phyloP scores from a whole-genome alignment of 164 flowering plant species.

The Macadamia tetraphylla region DNA sequence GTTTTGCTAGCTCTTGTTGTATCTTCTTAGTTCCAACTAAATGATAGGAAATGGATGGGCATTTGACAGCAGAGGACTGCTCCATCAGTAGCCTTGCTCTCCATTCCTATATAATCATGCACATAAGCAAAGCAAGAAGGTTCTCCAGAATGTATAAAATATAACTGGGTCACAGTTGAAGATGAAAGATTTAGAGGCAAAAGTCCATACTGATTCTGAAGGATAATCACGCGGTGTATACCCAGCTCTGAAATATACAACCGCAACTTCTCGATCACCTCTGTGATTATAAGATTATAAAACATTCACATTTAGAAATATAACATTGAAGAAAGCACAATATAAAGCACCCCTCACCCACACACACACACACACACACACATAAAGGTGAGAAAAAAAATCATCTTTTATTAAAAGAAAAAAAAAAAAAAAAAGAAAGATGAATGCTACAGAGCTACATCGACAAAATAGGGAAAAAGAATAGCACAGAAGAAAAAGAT shows the following conservation, averaged over 20 bases:
- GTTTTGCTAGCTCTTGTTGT: slow-evolving; percentile 81
- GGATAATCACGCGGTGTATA: slow-evolving; percentile 75
- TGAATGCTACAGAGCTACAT: neutral
- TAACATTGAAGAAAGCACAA: neutral
- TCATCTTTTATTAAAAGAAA: too few species aligned
- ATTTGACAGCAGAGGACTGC: slow-evolving; percentile 66
- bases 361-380: neutral
- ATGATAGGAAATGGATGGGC: slow-evolving; percentile 81
- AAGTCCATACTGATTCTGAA: slow-evolving; percentile 57
- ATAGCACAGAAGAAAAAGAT: neutral
- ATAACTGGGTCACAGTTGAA: neutral
- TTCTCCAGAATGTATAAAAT: neutral
- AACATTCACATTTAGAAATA: slow-evolving; percentile 1
- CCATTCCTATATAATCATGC: slow-evolving; percentile 52
- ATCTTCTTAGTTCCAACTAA: slow-evolving; percentile 73
- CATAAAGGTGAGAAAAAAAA: neutral
- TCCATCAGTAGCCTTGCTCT: slow-evolving; percentile 61
- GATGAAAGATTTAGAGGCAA: neutral
- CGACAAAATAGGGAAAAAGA: neutral
- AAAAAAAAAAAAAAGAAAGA: too few species aligned
- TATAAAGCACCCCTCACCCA: too few species aligned
- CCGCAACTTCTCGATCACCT: slow-evolving; percentile 48
- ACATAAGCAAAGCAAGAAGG: neutral
- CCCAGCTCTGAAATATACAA: slow-evolving; percentile 71
- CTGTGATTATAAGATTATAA: slow-evolving; percentile 29